These are phyloP conservation scores for Ustilago sp. DNA, from an alignment of 1,284 basidiomycete species.

Conservation along the genomic window DNA sequence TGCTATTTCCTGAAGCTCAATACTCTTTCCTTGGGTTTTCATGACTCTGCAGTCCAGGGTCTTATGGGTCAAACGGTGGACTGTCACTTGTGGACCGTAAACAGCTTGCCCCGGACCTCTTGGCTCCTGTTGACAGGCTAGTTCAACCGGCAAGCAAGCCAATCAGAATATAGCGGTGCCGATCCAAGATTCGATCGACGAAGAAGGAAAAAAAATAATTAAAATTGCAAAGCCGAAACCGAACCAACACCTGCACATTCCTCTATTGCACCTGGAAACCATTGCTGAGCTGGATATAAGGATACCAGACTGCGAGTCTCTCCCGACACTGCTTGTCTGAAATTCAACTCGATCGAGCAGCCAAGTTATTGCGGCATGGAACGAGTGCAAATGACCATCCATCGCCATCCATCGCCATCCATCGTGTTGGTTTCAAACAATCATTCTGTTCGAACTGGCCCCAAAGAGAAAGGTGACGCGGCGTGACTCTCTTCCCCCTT, in stretches of 20 bases:
- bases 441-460: background rate
- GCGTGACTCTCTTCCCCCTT: background rate
- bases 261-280: background rate
- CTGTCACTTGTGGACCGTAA: background rate
- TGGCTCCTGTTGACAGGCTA: background rate
- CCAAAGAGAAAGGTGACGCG: background rate
- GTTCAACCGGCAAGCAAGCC: background rate
- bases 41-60: background rate
- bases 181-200: background rate
- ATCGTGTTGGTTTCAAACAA: constrained; percentile 5
- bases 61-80: background rate
- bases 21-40: too few species aligned
- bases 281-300: constrained; percentile 10
- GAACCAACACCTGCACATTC: background rate
- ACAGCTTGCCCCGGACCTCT: background rate
- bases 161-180: background rate
- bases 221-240: constrained; percentile 1
- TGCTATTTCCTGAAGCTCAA: too few species aligned
- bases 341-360: too few species aligned
- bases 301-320: background rate
- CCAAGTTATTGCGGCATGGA: background rate
- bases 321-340: background rate
- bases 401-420: background rate
- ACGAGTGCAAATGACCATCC: background rate
- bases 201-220: background rate